Base-by-base conservation (phyloP, 345 rosid genomes). In the Iberis pinnata region DNA sequence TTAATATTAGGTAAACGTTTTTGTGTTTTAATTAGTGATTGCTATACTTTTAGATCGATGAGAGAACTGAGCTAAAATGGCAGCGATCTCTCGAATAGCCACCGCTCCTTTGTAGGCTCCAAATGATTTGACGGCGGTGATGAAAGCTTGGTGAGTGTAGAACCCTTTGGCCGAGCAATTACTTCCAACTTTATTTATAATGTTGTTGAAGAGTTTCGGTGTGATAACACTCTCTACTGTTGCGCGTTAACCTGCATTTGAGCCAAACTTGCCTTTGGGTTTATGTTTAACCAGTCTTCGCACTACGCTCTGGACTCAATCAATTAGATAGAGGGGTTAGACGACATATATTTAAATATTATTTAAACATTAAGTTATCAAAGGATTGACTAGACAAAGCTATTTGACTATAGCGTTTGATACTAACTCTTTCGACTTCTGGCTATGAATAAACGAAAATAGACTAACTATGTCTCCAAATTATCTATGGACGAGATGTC, bases 41-140 rank as follows among this genome's bases (percentile, higher is more conserved):
- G 35, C 78, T 62, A n/a, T 76, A 77, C 82, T 63, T 76, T 73
- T 77, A 39, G 81, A 70, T 33, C 70, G 76, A 14, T 73, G 76
- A 2, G 81, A 73, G 57, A 67, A 68, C 33, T 75, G 82, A 41
- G 79, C 82, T 41, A 78, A 67, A 48, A 78, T 74, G 20, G 82
- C 82, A 0, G 82, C 79, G 33, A 74, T 63, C 46, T 78, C 82
- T 13, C 82, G 82, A 49, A 53, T 75, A 43, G 79, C 45, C 10
- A 73, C 83, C 1, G 75, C 70, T 18, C 41, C 70, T 0, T 79
- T 64, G 27, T 64, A 70, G 1, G 56, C 69, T 0, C 59, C 15
- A 25, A 45, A 75, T 1, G 75, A 63, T 20, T 51, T 40, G 1
- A 57, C 24, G 0, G 79, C 79, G 1, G 61, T 3, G 18, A 75